Percentiles rank a stretch among this genome's conserved stretches.
Conservation (phyloP, 257 asterid species). For the Ophiorrhiza pumila region DNA sequence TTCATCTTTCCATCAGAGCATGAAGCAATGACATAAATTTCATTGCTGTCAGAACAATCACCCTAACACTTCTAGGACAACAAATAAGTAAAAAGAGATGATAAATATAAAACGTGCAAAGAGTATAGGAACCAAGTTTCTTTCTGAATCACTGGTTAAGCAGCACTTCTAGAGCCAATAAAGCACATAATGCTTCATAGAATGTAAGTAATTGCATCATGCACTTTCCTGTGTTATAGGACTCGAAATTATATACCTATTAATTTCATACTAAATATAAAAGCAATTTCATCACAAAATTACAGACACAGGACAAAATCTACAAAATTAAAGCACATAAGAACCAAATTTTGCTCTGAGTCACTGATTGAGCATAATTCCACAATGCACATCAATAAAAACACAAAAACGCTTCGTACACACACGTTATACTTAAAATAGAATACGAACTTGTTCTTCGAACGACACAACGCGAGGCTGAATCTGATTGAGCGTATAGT, state of each 20-base stretch:
- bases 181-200: neutral
- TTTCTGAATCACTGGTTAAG: neutral
- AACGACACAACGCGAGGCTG: conserved; percentile 94
- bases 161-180: neutral
- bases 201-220: neutral
- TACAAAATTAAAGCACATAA: neutral
- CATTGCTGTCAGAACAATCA: neutral
- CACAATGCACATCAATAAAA: conserved; percentile 11
- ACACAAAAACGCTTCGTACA: neutral
- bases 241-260: neutral
- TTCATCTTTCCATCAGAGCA: neutral
- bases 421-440: too few species aligned
- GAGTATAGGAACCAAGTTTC: neutral
- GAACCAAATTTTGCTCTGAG: neutral
- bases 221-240: neutral
- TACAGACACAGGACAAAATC: neutral
- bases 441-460: conserved; percentile 31
- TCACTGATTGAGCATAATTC: neutral
- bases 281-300: neutral
- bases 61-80: neutral
- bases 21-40: neutral
- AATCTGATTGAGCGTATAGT: conserved; percentile 85
- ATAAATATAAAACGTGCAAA: neutral
- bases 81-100: too few species aligned
- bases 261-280: neutral